phyloP scores from a whole-genome alignment of 1,139 yeast genomes.

The Meyerozyma smithsonii region DNA sequence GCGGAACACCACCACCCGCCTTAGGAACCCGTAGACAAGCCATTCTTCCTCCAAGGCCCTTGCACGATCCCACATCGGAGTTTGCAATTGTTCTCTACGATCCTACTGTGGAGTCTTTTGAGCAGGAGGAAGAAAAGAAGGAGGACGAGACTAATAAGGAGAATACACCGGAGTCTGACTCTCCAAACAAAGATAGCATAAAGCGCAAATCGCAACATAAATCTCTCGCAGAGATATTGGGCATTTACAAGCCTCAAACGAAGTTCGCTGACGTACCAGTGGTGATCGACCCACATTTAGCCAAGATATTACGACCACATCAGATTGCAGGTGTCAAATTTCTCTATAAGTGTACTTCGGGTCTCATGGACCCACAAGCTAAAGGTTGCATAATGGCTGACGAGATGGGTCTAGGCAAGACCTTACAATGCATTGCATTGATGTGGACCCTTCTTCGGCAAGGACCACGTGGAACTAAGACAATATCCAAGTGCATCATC shows the following conservation, averaged over 20 bases:
- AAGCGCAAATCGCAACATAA: conserved; percentile 45
- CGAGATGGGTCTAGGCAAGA: conserved; percentile 97
- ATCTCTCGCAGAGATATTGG: conserved; percentile 77
- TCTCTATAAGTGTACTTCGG: conserved; percentile 84
- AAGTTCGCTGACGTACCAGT: conserved; percentile 86
- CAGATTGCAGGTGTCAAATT: conserved; percentile 95
- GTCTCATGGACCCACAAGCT: conserved; percentile 79
- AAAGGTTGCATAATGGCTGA: conserved; percentile 99
- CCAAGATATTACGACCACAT: conserved; percentile 88
- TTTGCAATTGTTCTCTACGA: conserved; percentile 93
- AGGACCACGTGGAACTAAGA: conserved; percentile 81
- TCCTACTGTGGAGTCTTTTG: conserved; percentile 76
- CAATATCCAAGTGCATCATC: conserved; percentile 86
- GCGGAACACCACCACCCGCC: conserved; percentile 61
- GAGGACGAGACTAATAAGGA: conserved; percentile 15
- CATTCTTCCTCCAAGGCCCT: conserved; percentile 75
- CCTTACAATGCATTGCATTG: conserved; percentile 85
- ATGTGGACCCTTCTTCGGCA: conserved; percentile 93
- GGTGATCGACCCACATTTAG: conserved; percentile 85
- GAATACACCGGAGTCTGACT: conserved; percentile 15
- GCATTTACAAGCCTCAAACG: conserved; percentile 55
- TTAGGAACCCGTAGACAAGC: conserved; percentile 74
- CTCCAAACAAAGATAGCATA: conserved; percentile 14
- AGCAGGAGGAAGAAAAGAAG: conserved; percentile 36
- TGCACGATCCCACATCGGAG: conserved; percentile 91